Conservation (phyloP, 2,329 filamentous ascomycete species). For the Hypomyces rosellus region DNA sequence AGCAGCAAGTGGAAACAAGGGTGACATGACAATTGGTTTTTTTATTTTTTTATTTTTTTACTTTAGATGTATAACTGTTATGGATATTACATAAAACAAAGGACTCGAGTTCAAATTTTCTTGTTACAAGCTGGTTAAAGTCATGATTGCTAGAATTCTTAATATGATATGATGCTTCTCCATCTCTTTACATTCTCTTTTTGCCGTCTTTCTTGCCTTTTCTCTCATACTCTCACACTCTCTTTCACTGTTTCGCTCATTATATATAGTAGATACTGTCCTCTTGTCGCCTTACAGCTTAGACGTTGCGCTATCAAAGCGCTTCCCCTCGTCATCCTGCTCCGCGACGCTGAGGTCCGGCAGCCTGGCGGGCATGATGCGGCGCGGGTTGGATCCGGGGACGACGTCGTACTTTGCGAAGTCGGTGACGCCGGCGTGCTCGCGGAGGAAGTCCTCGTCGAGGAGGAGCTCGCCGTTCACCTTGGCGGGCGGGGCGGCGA, state of each 20-base stretch:
- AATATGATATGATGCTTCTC: no score
- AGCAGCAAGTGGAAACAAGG: no score
- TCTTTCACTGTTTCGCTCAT: no score
- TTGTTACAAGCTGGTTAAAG: no score
- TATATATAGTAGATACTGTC: no score
- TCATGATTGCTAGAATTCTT: no score
- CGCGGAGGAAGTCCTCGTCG: slow-evolving; percentile 74
- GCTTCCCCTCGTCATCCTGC: slow-evolving; percentile 71
- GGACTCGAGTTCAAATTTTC: not conserved
- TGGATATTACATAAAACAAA: slow-evolving; percentile 8
- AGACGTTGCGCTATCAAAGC: slow-evolving; percentile 56
- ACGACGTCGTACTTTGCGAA: slow-evolving; percentile 70
- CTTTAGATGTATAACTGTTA: slow-evolving; percentile 12
- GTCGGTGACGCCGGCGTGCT: slow-evolving; percentile 57
- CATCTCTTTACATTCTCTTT: no score
- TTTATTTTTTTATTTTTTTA: not conserved
- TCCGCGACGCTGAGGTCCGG: slow-evolving; percentile 68
- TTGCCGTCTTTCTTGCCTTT: no score
- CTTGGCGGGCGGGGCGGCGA: slow-evolving; percentile 48
- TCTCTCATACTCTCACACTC: no score
- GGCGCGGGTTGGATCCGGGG: slow-evolving; percentile 53
- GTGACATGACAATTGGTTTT: no score
- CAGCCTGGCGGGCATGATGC: slow-evolving; percentile 70
- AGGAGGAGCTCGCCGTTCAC: slow-evolving; percentile 69
- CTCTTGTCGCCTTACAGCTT: slow-evolving; percentile 30